Conservation (phyloP, 805 yeast genomes). For the Myxozyma geophila region DNA sequence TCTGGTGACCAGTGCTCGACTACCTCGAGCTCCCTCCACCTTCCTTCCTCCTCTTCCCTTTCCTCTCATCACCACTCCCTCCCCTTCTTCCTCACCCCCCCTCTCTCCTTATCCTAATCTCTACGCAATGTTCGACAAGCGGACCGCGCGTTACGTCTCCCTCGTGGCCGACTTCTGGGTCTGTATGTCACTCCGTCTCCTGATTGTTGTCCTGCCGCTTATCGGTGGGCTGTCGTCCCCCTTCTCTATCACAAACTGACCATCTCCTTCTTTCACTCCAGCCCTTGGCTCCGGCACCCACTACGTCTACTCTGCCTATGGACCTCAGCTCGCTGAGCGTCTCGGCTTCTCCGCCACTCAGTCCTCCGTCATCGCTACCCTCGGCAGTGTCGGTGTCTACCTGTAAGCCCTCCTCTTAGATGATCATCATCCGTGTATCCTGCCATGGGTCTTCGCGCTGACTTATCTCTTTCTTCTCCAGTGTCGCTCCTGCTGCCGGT, state of each 20-base stretch:
- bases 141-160: conserved; percentile 33
- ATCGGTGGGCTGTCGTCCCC: not conserved
- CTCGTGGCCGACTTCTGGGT: conserved; percentile 34
- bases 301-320: conserved; percentile 74
- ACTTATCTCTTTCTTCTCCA: not conserved
- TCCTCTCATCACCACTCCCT: not conserved
- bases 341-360: conserved; percentile 65
- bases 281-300: conserved; percentile 60
- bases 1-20: not conserved
- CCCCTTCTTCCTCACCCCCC: not conserved
- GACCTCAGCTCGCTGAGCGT: conserved; percentile 71
- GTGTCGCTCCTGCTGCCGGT: conserved; percentile 71
- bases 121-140: conserved; percentile 24
- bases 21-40: not conserved
- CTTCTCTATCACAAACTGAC: not conserved
- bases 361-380: conserved; percentile 65
- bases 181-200: conserved; percentile 20
- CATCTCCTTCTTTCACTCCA: not conserved
- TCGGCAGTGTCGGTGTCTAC: conserved; percentile 68
- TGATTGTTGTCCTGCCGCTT: not conserved
- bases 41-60: not conserved
- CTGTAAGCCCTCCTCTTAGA: conserved; percentile 42
- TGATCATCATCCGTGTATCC: not conserved
- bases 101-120: not conserved
- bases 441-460: not conserved